These are phyloP conservation scores for Fomitopsis serialis DNA, from an alignment of 768 basidiomycete genomes.

Conservation along the genomic window DNA sequence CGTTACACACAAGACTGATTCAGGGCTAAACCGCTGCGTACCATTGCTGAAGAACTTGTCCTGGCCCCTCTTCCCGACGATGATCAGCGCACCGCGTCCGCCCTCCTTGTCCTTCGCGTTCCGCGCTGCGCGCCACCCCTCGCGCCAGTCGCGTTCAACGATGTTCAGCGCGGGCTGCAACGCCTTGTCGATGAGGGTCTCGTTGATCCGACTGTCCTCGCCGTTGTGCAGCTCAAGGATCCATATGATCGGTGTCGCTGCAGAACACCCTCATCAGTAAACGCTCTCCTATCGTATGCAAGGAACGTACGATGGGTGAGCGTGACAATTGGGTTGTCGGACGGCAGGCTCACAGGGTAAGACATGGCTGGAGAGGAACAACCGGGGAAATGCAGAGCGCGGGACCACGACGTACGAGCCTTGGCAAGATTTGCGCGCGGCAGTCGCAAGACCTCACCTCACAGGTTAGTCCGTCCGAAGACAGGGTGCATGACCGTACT, in stretches of 20 bases:
- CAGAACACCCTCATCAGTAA: neutral
- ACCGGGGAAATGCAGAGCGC: no score
- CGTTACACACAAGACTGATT: conserved; percentile 43
- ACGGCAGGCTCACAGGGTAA: conserved; percentile 47
- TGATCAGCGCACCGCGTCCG: conserved; percentile 67
- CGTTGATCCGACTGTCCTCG: conserved; percentile 64
- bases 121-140: conserved; percentile 39
- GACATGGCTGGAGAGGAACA: conserved; percentile 26
- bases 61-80: conserved; percentile 69
- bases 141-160: conserved; percentile 70
- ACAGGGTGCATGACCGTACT: no score
- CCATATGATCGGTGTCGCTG: conserved; percentile 63
- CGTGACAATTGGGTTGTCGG: conserved; percentile 50
- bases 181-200: conserved; percentile 50
- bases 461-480: no score
- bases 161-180: conserved; percentile 66
- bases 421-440: no score
- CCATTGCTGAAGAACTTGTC: conserved; percentile 91
- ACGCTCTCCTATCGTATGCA: neutral
- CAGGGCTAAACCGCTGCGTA: conserved; percentile 68
- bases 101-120: conserved; percentile 41
- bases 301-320: conserved; percentile 54
- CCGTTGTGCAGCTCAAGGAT: conserved; percentile 79
- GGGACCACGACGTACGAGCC: no score
- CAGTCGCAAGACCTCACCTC: no score